Evolutionary conservation across 169 alveolate genomes (phyloP), one percentile per base, ranked within the genome.

Genomic region (Plasmodium chabaudi): DNA sequence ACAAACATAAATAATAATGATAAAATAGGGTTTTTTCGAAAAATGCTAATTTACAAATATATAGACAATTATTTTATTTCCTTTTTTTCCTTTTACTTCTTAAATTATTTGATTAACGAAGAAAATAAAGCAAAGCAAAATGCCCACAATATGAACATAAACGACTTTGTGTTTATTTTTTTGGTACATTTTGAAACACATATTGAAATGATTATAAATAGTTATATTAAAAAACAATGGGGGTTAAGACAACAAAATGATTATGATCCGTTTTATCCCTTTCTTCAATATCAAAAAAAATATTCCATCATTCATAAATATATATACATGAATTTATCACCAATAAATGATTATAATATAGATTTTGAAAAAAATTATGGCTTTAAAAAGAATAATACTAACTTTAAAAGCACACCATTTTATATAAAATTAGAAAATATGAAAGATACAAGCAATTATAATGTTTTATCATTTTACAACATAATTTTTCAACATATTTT

Each of bases 281-380:
- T 56, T 70, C 23, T 46, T 70, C 60, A 53, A 55, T 82, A 82
- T 71, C 57, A 39, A 44, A 82, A 49, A 42, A 82, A 57, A 42
- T 82, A 53, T 82, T 82, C 90, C 44, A 57, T 82, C 4, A 82
- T 82, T 55, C 90, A 82, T 71, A 82, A 71, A 82, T 82, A 53
- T 46, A 23, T 82, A 12, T 25, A 17, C 46, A 68, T 44, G 72
- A 82, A 82, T 42, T 39, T 82, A 15, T 82, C 84, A n/a, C 84
- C 90, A 27, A 5, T 67, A 6, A 82, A 82, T 82, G 60, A 82
- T 70, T 82, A 67, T 59, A 23, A 67, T 42, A 63, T 75, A 6
- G 90, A 82, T 59, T 82, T 82, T 82, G 90, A 82, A 39, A 57
- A 60, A 59, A 67, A 51, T 53, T 82, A 82, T 27, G 15, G 67